Percentiles rank a stretch among this genome's conserved stretches.
phyloP scores from a whole-genome alignment of 371 early-diverging fungal species.

The Nematocida sp. region DNA sequence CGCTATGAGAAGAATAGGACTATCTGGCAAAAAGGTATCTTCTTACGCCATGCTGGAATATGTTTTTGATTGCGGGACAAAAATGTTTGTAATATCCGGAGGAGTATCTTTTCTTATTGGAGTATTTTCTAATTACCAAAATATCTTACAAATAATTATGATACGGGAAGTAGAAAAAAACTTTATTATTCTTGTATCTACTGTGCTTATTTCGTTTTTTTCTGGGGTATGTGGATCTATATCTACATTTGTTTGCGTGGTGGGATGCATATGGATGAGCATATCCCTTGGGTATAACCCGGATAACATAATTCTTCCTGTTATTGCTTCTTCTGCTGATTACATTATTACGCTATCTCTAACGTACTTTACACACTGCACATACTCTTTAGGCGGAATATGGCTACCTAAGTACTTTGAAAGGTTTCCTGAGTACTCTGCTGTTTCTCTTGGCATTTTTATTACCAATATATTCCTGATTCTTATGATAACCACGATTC shows the following conservation, averaged over 20 bases:
- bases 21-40: neutral
- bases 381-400: neutral
- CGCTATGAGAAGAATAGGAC: neutral
- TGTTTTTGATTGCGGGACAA: slow-evolving; percentile 61
- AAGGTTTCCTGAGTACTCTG: neutral
- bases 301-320: slow-evolving; percentile 65
- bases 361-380: slow-evolving; percentile 51
- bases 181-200: neutral
- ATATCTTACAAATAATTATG: slow-evolving; percentile 16
- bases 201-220: slow-evolving; percentile 52
- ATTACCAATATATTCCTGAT: slow-evolving; percentile 22
- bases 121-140: slow-evolving; percentile 43
- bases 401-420: neutral
- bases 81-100: slow-evolving; percentile 60
- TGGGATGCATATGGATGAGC: slow-evolving; percentile 52
- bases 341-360: slow-evolving; percentile 51
- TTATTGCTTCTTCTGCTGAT: slow-evolving; percentile 62
- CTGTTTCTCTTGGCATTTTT: neutral
- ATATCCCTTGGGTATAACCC: slow-evolving; percentile 55
- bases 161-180: neutral
- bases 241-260: slow-evolving; percentile 57
- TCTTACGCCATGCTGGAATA: slow-evolving; percentile 26
- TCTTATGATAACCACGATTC: neutral
- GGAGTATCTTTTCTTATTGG: slow-evolving; percentile 62
- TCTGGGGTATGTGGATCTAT: slow-evolving; percentile 57